Evolutionary conservation across 192 early-diverging fungal genomes (phyloP).

Genomic region (Coemansia sp.): DNA sequence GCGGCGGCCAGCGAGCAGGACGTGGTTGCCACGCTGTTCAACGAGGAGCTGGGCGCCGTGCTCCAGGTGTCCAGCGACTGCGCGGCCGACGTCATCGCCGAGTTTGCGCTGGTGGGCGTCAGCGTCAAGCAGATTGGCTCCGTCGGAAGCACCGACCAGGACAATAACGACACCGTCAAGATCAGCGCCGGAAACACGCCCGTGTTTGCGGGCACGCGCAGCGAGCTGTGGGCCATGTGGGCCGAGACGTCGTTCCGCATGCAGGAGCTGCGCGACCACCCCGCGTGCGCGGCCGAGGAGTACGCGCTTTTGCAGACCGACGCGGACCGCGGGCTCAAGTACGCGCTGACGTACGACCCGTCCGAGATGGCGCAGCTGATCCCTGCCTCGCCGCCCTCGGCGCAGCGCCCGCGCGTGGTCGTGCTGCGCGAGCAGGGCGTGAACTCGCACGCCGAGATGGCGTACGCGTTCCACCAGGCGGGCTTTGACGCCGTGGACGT

Average conservation of each 20-base stretch:
- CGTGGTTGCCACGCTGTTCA: conserved; percentile 71
- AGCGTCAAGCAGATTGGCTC: conserved; percentile 59
- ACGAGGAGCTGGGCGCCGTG: conserved; percentile 98
- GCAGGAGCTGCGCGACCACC: conserved; percentile 89
- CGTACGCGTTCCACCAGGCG: conserved; percentile 89
- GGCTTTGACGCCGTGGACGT: conserved; percentile 95
- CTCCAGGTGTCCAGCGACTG: conserved; percentile 74
- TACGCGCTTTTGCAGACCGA: conserved; percentile 68
- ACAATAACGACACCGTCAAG: conserved; percentile 50
- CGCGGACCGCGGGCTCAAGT: conserved; percentile 76
- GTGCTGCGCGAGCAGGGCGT: conserved; percentile 98
- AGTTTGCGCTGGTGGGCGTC: conserved; percentile 51
- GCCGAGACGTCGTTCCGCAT: conserved; percentile 88
- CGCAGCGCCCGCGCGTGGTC: conserved; percentile 77
- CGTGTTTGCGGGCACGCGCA: conserved; percentile 62
- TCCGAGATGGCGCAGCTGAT: conserved; percentile 21
- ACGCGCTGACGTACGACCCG: conserved; percentile 77
- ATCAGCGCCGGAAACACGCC: conserved; percentile 40
- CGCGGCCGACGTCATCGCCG: conserved; percentile 52
- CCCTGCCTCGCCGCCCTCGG: conserved; percentile 8
- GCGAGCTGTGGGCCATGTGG: conserved; percentile 81
- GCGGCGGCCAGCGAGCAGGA: conserved; percentile 40
- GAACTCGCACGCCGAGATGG: conserved; percentile 94
- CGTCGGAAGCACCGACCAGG: conserved; percentile 24
- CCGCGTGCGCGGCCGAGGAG: conserved; percentile 81